Base-by-base conservation (phyloP, 192 early-diverging fungal species). In the Coemansia sp. region DNA sequence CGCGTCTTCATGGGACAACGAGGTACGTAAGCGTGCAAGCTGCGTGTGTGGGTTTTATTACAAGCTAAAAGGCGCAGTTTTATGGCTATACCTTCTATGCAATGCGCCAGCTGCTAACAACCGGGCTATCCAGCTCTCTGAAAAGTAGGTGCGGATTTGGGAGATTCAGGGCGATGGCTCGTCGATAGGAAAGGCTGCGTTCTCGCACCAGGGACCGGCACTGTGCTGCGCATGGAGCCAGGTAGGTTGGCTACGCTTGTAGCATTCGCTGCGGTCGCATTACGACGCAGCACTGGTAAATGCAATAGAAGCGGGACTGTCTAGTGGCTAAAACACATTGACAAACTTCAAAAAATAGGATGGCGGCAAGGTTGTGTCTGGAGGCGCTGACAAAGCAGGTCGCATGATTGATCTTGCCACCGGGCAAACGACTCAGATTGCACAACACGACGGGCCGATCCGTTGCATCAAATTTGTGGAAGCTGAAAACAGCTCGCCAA, bases 381-480 rank as follows among this genome's bases (percentile, higher is more conserved):
- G 89, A 18, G 94, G 94, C 29, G 89, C 88, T 31, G 96, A 98
- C 73, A 96, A 95, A 58, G 86, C 86, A 12, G 94, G 85, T 30
- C 84, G 88, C 49, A 82, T 96, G 78, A 82, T 94, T 65, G 95
- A 98, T 69, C 54, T 94, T 16, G 54, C 82, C 6, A 93, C 93
- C 9, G 88, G 88, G 32, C 93, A 94, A 67, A 80, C 89, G 4
- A 78, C 66, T 10, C 90, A 92, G 71, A 85, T 98, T 43, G 94
- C 93, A 19, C 83, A 85, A 50, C 96, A 98, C 71, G 93, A 94
- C 50, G 91, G 80, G n/a, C 86, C 94, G 38, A 93, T 98, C 69
- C 83, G 84, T 61, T 86, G 87, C 64, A 83, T 89, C 29, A 82
- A 84, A 52, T 95, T 85, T 64, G 83, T 95, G 3, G 90, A 97